Evolutionary conservation across 345 rosid genomes (phyloP), one percentile per base, ranked within the genome.

Genomic region (Turritis glabra): DNA sequence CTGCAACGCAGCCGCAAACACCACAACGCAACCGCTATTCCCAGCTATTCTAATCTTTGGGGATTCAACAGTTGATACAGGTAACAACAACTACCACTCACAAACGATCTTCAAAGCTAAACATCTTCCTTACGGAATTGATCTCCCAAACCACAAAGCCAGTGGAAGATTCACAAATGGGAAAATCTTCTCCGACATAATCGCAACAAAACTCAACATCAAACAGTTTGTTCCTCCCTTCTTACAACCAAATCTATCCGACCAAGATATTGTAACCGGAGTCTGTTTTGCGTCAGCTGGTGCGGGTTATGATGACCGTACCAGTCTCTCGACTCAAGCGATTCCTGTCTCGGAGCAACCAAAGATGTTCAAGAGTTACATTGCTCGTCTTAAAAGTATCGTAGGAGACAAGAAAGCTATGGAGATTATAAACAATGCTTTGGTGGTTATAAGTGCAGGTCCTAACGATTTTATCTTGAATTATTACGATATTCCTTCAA

Each of bases 391-490:
- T 7, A 25, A 6, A 14, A 26, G 58, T 53, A 53, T 53, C 10
- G 19, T 25, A 13, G 57, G 57, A 52, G 58, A 53, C 58, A 53
- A 53, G 58, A 53, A 53, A 53, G 58, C 58, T 53, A 53, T 53
- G 33, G 58, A 53, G 33, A 25, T 53, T 10, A 14, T 53, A 23
- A 25, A 53, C 33, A 53, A 53, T 13, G 33, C 18, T 26, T 53
- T 53, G 58, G 33, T 53, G 32, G 10, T 53, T 53, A 14, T 53
- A 13, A 53, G 58, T 26, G 58, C 58, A 6, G 58, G 33, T 0
- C 58, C 58, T 25, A 53, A 53, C 10, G 57, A 52, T 13, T 52
- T 52, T 6, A 52, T 52, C 32, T 25, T 52, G 32, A 52, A 52
- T 5, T 52, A 23, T 52, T 52, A 52, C 2, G 57, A 52, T 52